These are phyloP conservation scores for Gilbertella persicaria DNA, from an alignment of 371 early-diverging fungal genomes.

Conservation along the genomic window DNA sequence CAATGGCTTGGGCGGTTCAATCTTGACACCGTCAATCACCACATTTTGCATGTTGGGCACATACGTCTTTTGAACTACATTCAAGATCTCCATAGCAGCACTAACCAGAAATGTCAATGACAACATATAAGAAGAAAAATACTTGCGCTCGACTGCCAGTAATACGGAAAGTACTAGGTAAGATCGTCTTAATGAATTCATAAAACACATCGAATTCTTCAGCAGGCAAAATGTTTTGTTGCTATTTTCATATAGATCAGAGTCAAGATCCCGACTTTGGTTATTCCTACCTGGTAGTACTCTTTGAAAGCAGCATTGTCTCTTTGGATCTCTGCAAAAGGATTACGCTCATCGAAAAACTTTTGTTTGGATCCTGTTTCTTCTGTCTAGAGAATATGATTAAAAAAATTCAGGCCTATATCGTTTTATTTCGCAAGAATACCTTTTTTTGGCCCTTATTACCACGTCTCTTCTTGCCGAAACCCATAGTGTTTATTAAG, in stretches of 20 bases:
- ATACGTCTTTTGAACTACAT: constrained; percentile 55
- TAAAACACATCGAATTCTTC: constrained; percentile 83
- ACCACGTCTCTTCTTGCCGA: constrained; percentile 20
- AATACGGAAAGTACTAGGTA: constrained; percentile 94
- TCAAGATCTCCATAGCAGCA: constrained; percentile 52
- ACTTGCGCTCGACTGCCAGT: constrained; percentile 82
- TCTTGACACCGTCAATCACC: constrained; percentile 67
- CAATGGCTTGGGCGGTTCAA: constrained; percentile 77
- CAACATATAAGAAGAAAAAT: not conserved
- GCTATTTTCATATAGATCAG: constrained; percentile 15
- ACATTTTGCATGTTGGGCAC: constrained; percentile 58
- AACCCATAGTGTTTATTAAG: no score
- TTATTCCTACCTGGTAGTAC: constrained; percentile 71
- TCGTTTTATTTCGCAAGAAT: no score
- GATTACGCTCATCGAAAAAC: constrained; percentile 24
- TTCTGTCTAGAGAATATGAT: not conserved
- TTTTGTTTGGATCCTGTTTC: constrained; percentile 10
- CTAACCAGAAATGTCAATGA: constrained; percentile 10
- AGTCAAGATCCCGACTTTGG: no score
- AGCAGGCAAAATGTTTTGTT: constrained; percentile 78
- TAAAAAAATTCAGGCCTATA: not conserved
- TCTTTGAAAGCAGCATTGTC: constrained; percentile 68
- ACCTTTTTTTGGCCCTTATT: constrained; percentile 14
- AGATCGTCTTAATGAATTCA: constrained; percentile 57
- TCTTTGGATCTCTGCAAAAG: constrained; percentile 47